Percentiles rank a stretch among this genome's conserved stretches.
Conservation (phyloP, 1,284 basidiomycete species). For the Cryptococcus sp. region DNA sequence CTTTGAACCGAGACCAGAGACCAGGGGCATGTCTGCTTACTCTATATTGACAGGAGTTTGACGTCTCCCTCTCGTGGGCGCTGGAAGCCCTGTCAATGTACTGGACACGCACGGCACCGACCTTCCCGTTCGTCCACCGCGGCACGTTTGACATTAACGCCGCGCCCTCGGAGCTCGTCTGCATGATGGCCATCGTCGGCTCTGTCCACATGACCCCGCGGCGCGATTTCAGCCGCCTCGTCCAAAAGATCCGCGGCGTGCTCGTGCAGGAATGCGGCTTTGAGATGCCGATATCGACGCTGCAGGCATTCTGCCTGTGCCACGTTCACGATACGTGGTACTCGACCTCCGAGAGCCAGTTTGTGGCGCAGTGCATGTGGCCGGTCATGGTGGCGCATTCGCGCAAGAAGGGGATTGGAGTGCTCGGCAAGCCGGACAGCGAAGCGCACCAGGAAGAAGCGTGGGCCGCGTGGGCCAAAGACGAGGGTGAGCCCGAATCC, state of each 20-base stretch:
- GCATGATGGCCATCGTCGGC: slow-evolving; percentile 40
- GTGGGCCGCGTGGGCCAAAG: slow-evolving; percentile 43
- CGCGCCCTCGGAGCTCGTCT: slow-evolving; percentile 30
- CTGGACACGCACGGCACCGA: slow-evolving; percentile 36
- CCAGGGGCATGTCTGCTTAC: background rate
- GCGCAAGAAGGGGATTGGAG: slow-evolving; percentile 43
- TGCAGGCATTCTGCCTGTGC: slow-evolving; percentile 39
- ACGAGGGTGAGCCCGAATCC: slow-evolving; percentile 27
- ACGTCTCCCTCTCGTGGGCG: slow-evolving; percentile 22
- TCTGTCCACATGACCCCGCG: slow-evolving; percentile 11
- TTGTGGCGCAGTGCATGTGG: slow-evolving; percentile 45
- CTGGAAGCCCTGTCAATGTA: slow-evolving; percentile 26
- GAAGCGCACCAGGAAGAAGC: slow-evolving; percentile 28
- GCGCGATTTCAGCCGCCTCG: slow-evolving; percentile 17
- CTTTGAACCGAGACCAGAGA: background rate
- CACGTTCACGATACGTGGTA: slow-evolving; percentile 45
- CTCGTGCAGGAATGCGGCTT: slow-evolving; percentile 38
- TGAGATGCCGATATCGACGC: slow-evolving; percentile 36
- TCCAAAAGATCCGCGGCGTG: slow-evolving; percentile 24
- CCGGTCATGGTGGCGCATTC: slow-evolving; percentile 40
- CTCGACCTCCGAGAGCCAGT: slow-evolving; percentile 31
- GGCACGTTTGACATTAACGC: slow-evolving; percentile 35
- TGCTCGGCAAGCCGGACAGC: slow-evolving; percentile 19
- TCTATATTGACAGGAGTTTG: slow-evolving; percentile 15
- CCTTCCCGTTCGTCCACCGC: slow-evolving; percentile 42